Evolutionary conservation across 129 eudicot species (phyloP), one percentile per base, ranked within the genome.

Genomic region (Flaveria linearis): DNA sequence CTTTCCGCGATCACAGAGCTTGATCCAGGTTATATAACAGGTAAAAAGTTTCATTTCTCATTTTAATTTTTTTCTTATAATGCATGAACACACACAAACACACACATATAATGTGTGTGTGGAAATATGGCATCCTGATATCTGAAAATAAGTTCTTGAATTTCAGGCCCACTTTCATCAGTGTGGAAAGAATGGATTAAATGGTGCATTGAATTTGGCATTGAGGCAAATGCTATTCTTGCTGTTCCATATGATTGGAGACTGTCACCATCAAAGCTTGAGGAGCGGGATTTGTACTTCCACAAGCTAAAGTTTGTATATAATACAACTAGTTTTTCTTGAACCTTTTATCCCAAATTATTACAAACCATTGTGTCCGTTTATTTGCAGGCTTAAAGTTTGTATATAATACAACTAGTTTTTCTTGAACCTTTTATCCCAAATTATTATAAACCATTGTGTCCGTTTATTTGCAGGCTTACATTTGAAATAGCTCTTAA

Each of bases 231-330:
- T 84, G 96, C 98, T 46, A 91, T 93, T 58, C 69, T 93, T 81
- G 98, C 98, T 49, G 98, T 79, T 84, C 98, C 98, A 26, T 93
- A 88, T 83, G 98, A 93, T 75, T 93, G 98, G 98, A 91, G 98
- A 79, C 62, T 93, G 81, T 47, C 98, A 46, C 98, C 98, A 68
- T 84, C 96, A 28, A 93, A 87, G 85, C 98, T 93, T 47, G 98
- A 93, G 88, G 98, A 93, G 86, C 89, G 97, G 74, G 98, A 93
- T 62, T 91, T 93, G 67, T 93, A 93, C 78, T 93, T 93, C 82
- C 98, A 93, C 88, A 93, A 88, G 82, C 88, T 93, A 71, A 93
- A 93, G 98, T 93, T 49, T 70, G 89, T 84, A n/a, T n/a, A 63
- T 57, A 61, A 10, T 18, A 71, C 15, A 5, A 30, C 0, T 47